Base-by-base conservation (phyloP, 148 eudicot species). In the Rhododendron vialii region DNA sequence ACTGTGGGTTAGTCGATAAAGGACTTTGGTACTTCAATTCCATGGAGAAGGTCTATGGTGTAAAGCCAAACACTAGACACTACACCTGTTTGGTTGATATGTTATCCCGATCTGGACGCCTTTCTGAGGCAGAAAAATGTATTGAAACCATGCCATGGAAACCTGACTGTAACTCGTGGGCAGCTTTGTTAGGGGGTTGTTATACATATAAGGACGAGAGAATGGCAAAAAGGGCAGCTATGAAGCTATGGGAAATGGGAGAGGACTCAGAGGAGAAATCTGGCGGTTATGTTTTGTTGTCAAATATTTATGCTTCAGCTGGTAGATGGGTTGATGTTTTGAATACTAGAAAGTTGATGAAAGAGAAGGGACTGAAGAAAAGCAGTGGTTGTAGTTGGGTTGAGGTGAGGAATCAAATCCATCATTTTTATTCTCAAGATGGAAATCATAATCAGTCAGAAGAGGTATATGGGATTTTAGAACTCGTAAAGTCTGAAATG, bases 341-440 rank as follows among this genome's bases (percentile, higher is more conserved):
- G 85, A 86, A 65, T 11, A 89, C 86, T 14, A 90, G 93, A 84
- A 85, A 86, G 24, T 35, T 88, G 48, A 92, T 92, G 93, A 87
- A 79, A 50, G 84, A 88, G 73, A 89, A 81, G 83, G 90, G 90
- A 53, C 14, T 90, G 84, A 90, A 85, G 85, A 90, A 86, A 80
- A 82, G 45, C 51, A 87, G 90, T 13, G 93, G 93, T 1, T 90
- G 88, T 83, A 92, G 93, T 84, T 90, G 92, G 93, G 82, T 92
- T 74, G 93, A 92, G 82, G 81, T 92, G 79, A 86, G 89, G 82
- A 86, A 90, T 63, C 69, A 69, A 47, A 22, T 90, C 71, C 91
- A 92, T 86, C 43, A 41, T 61, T 92, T 92, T 59, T 89, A 84
- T 80, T 82, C 92, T 36, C 90, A 89, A 51, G 92, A 92, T 86